A percentile compares a stretch with the other conserved stretches of the same genome.
Evolutionary conservation across 108 stramenopile genomes (phyloP).

Genomic region (Nitzschia sp.): DNA sequence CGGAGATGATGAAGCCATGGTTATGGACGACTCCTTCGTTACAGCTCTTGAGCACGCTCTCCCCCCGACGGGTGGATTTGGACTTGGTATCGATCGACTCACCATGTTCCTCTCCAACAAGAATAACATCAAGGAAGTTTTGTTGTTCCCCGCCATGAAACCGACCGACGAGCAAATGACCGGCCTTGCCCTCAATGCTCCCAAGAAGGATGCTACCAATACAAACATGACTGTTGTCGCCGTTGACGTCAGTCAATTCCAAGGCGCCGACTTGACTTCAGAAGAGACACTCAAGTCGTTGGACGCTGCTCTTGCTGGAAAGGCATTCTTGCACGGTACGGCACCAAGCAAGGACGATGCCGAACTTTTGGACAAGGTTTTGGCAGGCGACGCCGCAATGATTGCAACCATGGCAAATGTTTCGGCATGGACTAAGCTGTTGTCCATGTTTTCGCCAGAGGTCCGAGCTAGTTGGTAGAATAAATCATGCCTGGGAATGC

Average conservation of each 20-base stretch:
- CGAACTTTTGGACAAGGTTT: constrained; percentile 35
- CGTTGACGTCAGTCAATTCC: constrained; percentile 10
- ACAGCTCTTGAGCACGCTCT: constrained; percentile 97
- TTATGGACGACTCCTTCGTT: constrained; percentile 96
- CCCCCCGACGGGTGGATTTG: constrained; percentile 99
- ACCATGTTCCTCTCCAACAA: constrained; percentile 99
- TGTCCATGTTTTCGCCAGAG: constrained; percentile 41
- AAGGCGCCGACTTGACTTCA: constrained; percentile 28
- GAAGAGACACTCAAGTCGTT: constrained; percentile 35
- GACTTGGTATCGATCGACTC: constrained; percentile 97
- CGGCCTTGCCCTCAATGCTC: constrained; percentile 59
- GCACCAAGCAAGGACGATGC: constrained; percentile 44
- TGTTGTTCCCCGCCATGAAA: constrained; percentile 99
- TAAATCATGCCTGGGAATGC: background rate
- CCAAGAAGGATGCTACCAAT: constrained; percentile 52
- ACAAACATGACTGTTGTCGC: constrained; percentile 16
- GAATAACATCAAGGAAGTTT: constrained; percentile 99
- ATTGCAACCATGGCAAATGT: constrained; percentile 30
- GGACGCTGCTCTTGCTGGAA: constrained; percentile 30
- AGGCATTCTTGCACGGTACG: constrained; percentile 36
- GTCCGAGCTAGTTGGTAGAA: constrained; percentile 30
- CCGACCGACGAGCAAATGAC: constrained; percentile 88
- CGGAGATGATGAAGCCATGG: constrained; percentile 99
- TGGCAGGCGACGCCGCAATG: constrained; percentile 20
- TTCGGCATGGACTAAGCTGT: constrained; percentile 34